Base-by-base conservation (phyloP, 257 asterid species). In the Ilex asprella region DNA sequence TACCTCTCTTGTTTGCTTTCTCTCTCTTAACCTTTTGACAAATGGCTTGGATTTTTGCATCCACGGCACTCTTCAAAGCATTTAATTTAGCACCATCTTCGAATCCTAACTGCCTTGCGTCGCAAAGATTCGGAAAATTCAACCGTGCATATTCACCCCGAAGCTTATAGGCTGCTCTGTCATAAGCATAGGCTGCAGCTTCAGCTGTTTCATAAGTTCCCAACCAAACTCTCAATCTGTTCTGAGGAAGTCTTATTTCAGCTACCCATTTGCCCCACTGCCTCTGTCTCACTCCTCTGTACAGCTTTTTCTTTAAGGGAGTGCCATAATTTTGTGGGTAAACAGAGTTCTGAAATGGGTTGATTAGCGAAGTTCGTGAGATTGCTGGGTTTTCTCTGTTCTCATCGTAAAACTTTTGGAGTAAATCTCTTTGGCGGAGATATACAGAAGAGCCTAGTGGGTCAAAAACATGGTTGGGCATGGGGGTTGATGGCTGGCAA, bases 41-140 rank as follows among this genome's bases (percentile, higher is more conserved):
- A 8, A 89, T 87, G 2, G 97, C 88, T 69, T 83, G 95, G 58
- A 92, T 83, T 70, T 92, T 92, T 1, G 97, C 83, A 54, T 92
- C 97, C 68, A 92, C 99, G 2, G 96, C 91, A 59, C 60, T 75
- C 82, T 72, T 89, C 73, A 92, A 30, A 35, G 96, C 85, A 27
- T 70, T 70, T 59, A 87, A 47, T 58, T 72, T 68, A 0, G 79
- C 70, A 13, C 67, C 63, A 57, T 82, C 95, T 6, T 81, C 84
- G 44, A 92, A 74, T 44, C 95, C 95, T 21, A 92, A 60, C 69
- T 72, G 74, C 15, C 78, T 71, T 51, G 67, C 73, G 57, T 80
- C 77, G 73, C 74, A 71, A 16, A 74, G 55, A 32, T 77, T 63
- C 3, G 86, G 86, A 44, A 81, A 81, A 54, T 81, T 81, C 31